These are phyloP conservation scores for Fusarium globosum DNA, from an alignment of 2,329 filamentous ascomycete species.

Conservation along the genomic window DNA sequence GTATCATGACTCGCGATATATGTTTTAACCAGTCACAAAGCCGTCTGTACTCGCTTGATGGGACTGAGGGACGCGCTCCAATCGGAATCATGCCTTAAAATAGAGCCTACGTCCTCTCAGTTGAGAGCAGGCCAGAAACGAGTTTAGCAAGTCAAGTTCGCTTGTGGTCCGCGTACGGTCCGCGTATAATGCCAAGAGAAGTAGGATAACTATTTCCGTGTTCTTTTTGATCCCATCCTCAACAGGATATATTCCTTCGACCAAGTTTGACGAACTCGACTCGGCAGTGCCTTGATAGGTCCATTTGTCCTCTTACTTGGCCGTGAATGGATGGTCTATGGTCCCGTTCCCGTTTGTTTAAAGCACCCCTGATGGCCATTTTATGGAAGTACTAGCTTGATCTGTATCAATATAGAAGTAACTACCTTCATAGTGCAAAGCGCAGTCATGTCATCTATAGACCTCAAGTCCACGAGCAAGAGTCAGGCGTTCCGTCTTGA, in stretches of 20 bases:
- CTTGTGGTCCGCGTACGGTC: too few species aligned
- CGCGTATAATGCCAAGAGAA: neutral
- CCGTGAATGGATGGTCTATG: neutral
- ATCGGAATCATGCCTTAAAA: neutral
- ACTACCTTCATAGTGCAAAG: neutral
- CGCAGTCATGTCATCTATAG: neutral
- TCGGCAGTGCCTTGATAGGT: neutral
- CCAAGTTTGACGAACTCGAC: too few species aligned
- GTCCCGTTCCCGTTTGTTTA: neutral
- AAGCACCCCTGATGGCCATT: fast-evolving
- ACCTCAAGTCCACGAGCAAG: neutral
- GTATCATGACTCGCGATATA: neutral
- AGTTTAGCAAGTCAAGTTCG: neutral
- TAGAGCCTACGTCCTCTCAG: neutral
- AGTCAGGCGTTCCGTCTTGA: neutral
- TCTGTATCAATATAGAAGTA: fast-evolving
- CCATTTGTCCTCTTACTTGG: neutral
- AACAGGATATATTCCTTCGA: neutral
- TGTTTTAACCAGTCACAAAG: neutral
- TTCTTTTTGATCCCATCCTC: too few species aligned
- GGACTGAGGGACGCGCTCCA: neutral
- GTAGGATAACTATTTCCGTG: neutral
- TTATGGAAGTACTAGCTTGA: fast-evolving
- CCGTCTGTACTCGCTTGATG: neutral
- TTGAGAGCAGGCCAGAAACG: too few species aligned